Percentiles rank a stretch among this genome's conserved stretches.
phyloP scores from a whole-genome alignment of 2,329 filamentous ascomycete genomes.

The Didymella pomorum region DNA sequence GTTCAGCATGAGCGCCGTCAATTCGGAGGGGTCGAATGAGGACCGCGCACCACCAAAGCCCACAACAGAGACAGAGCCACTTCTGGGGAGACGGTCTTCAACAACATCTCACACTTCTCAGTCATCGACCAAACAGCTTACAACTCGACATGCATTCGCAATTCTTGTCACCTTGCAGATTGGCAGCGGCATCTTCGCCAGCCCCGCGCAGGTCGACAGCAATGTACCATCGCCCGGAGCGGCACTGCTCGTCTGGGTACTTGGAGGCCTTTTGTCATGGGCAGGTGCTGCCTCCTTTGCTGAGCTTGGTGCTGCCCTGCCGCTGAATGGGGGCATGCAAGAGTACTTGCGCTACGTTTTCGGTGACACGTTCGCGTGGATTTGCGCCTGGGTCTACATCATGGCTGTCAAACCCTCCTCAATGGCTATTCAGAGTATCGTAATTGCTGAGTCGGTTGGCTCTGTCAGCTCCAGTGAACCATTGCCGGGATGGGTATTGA shows the following conservation, averaged over 20 bases:
- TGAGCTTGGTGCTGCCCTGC: conserved; percentile 69
- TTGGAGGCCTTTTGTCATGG: conserved; percentile 70
- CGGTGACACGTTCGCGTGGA: conserved; percentile 68
- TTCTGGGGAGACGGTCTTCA: conserved; percentile 33
- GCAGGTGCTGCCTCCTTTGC: conserved; percentile 69
- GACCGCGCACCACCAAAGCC: conserved; percentile 25
- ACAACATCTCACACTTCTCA: conserved; percentile 24
- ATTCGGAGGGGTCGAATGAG: conserved; percentile 17
- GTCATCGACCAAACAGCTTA: conserved; percentile 39
- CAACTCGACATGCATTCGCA: conserved; percentile 58
- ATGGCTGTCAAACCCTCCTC: conserved; percentile 71
- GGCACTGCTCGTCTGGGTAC: conserved; percentile 67
- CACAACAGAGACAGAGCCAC: conserved; percentile 37
- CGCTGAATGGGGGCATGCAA: conserved; percentile 70
- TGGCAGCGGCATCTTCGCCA: conserved; percentile 71
- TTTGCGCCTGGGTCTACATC: conserved; percentile 72
- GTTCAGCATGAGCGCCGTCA: conserved; percentile 14
- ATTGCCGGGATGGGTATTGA: conserved; percentile 38
- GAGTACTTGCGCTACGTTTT: conserved; percentile 69
- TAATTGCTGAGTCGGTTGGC: conserved; percentile 60
- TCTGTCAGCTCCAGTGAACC: conserved; percentile 57
- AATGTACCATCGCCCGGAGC: conserved; percentile 69
- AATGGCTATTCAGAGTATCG: conserved; percentile 69
- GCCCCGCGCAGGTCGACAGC: conserved; percentile 68
- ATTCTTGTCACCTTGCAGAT: conserved; percentile 71